Conservation (phyloP, 2,329 filamentous ascomycete genomes). For the Pseudogymnoascus sp. region DNA sequence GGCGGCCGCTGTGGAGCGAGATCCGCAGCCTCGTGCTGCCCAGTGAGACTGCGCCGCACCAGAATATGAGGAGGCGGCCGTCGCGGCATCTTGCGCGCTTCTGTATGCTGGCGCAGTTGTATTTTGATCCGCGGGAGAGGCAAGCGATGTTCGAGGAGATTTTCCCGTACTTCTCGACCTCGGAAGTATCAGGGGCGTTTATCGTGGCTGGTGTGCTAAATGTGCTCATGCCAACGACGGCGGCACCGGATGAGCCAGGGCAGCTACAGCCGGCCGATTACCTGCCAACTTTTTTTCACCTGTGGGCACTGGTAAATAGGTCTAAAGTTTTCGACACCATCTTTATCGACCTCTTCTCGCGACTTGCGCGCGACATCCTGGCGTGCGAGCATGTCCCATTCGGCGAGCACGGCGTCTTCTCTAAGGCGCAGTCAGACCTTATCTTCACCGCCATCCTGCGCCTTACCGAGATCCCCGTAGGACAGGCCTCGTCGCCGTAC, state of each 20-base stretch:
- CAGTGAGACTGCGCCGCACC: constrained; percentile 65
- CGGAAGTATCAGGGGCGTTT: constrained; percentile 84
- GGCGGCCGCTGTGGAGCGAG: constrained; percentile 87
- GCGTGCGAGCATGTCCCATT: constrained; percentile 70
- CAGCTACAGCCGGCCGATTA: constrained; percentile 84
- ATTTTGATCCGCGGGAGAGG: constrained; percentile 84
- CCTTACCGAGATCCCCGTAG: constrained; percentile 89
- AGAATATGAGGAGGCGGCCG: constrained; percentile 47
- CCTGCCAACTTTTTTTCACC: constrained; percentile 87
- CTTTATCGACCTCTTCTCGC: constrained; percentile 83
- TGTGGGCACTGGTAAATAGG: constrained; percentile 89
- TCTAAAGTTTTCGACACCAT: constrained; percentile 81
- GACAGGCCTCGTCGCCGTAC: constrained; percentile 91
- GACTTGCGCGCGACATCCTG: constrained; percentile 78
- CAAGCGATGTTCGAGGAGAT: constrained; percentile 75
- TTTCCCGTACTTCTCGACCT: constrained; percentile 83
- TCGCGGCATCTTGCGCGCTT: constrained; percentile 72
- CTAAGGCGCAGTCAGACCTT: constrained; percentile 80
- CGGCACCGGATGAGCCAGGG: constrained; percentile 61
- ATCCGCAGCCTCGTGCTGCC: constrained; percentile 86
- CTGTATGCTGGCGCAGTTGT: constrained; percentile 81
- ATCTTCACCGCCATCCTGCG: constrained; percentile 89
- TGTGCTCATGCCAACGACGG: constrained; percentile 76
- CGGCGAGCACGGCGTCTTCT: constrained; percentile 82
- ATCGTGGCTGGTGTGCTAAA: constrained; percentile 87